These are phyloP conservation scores for Tolypocladium album DNA, from an alignment of 2,329 filamentous ascomycete species.

Conservation along the genomic window DNA sequence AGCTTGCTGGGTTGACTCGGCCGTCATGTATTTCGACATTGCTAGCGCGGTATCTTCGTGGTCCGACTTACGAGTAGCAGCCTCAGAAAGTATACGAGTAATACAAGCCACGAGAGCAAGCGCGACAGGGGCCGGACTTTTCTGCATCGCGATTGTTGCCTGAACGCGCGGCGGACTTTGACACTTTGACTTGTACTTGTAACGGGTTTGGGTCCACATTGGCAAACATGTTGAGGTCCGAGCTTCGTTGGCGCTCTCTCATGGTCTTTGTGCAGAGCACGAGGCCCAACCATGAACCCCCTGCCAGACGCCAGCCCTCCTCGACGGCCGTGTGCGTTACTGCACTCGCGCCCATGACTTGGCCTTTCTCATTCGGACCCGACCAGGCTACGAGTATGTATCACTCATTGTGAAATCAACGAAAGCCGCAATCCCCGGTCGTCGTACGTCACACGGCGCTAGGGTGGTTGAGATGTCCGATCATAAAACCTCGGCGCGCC, in stretches of 20 bases:
- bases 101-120: neutral
- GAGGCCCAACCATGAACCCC: neutral
- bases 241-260: neutral
- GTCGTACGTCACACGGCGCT: neutral
- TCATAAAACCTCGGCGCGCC: neutral
- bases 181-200: too few species aligned
- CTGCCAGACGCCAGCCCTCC: neutral
- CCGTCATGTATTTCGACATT: neutral
- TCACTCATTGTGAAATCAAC: neutral
- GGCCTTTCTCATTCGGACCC: neutral
- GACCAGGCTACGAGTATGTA: neutral
- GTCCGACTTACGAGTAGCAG: neutral
- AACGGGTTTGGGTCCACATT: neutral
- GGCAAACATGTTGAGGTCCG: neutral
- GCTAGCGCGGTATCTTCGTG: neutral
- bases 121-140: neutral
- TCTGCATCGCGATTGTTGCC: neutral
- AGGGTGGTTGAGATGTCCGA: neutral
- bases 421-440: neutral
- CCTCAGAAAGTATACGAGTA: neutral
- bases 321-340: neutral
- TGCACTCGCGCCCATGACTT: neutral
- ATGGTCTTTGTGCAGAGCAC: neutral
- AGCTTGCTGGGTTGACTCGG: neutral
- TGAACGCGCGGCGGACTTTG: neutral